Evolutionary conservation across 441 rosid species (phyloP).

Genomic region (Daphne laureola): DNA sequence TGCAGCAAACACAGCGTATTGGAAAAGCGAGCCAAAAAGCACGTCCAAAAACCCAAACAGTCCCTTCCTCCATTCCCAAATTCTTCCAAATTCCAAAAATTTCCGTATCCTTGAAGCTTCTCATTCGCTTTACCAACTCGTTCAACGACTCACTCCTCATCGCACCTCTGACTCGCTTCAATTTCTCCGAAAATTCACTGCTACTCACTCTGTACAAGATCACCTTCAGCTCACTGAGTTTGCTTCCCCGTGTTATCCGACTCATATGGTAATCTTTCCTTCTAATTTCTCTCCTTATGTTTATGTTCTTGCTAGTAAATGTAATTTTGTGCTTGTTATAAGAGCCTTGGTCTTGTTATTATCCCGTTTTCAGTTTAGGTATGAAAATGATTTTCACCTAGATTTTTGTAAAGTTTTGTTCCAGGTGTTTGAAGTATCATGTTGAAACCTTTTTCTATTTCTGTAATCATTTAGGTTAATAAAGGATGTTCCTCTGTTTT

Average conservation of each 20-base stretch:
- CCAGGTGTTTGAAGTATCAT: too few relatives aligned
- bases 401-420: too few relatives aligned
- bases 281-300: background rate
- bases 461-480: too few relatives aligned
- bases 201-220: background rate
- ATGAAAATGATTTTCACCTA: too few relatives aligned
- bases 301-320: constrained; percentile 10
- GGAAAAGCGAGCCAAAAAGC: constrained; percentile 31
- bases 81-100: background rate
- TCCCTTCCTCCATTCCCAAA: background rate
- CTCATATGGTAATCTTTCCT: constrained; percentile 26
- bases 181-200: background rate
- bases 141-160: background rate
- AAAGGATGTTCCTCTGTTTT: too few relatives aligned
- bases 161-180: background rate
- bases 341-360: too few relatives aligned
- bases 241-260: constrained; percentile 8
- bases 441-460: too few relatives aligned
- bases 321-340: background rate
- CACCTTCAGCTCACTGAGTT: constrained; percentile 12
- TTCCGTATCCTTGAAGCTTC: background rate
- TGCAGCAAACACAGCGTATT: constrained; percentile 27
- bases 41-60: background rate
- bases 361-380: too few relatives aligned
- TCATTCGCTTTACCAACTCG: background rate